These are phyloP conservation scores for Talaromyces sp. DNA, from an alignment of 2,329 filamentous ascomycete genomes.

Conservation along the genomic window DNA sequence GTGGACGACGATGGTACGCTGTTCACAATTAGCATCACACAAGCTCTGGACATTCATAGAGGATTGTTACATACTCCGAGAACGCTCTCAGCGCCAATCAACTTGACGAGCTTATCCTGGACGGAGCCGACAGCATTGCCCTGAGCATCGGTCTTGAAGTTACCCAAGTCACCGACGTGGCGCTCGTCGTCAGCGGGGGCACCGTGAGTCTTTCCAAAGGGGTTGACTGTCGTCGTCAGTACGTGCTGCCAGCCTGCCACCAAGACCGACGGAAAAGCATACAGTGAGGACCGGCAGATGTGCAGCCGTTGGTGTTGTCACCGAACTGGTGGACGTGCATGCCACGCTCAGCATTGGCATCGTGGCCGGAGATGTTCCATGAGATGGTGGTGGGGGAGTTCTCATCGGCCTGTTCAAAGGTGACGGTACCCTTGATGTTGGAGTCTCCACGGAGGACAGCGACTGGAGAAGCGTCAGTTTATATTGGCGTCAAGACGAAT, in stretches of 20 bases:
- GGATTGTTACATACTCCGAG: constrained; percentile 66
- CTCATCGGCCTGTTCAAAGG: constrained; percentile 90
- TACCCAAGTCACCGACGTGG: constrained; percentile 96
- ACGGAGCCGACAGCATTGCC: constrained; percentile 82
- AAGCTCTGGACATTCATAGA: background rate
- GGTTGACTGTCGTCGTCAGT: constrained; percentile 71
- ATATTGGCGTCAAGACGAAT: background rate
- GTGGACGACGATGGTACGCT: constrained; percentile 95
- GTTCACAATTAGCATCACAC: background rate
- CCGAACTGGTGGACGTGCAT: constrained; percentile 99
- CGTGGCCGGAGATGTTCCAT: constrained; percentile 90
- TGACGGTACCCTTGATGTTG: constrained; percentile 88
- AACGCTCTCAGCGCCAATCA: constrained; percentile 93
- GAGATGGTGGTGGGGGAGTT: constrained; percentile 76
- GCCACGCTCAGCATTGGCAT: constrained; percentile 92
- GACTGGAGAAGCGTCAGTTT: constrained; percentile 55
- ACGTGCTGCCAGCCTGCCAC: background rate
- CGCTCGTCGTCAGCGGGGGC: constrained; percentile 76
- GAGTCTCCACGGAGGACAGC: constrained; percentile 97
- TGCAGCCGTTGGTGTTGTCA: constrained; percentile 99
- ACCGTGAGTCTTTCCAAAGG: constrained; percentile 86
- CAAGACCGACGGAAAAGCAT: constrained; percentile 40
- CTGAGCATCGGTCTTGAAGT: constrained; percentile 91
- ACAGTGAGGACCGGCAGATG: constrained; percentile 97
- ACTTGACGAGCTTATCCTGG: constrained; percentile 80